phyloP scores from a whole-genome alignment of 176 grass and related monocot genomes.

The Rhynchospora pubera region DNA sequence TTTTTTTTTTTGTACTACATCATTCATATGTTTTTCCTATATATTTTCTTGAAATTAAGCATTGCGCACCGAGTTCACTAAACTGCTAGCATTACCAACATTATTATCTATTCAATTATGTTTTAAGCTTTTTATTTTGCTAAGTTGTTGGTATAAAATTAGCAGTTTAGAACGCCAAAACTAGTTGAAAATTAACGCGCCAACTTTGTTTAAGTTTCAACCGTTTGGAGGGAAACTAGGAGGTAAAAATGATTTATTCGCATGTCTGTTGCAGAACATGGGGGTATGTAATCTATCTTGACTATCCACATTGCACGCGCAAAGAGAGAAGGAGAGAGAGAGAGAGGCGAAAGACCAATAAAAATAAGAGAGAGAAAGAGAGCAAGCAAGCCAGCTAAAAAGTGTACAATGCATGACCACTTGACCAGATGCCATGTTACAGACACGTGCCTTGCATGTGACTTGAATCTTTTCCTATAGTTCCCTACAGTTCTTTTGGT shows the following conservation, averaged over 20 bases:
- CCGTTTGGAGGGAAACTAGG: neutral
- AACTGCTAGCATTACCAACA: too few relatives aligned
- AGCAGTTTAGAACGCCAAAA: too few relatives aligned
- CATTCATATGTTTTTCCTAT: too few relatives aligned
- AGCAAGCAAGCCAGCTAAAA: conserved; percentile 33
- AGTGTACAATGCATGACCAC: conserved; percentile 23
- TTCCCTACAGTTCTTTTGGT: neutral
- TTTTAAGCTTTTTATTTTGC: too few relatives aligned
- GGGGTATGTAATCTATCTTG: neutral
- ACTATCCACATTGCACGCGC: conserved; percentile 24
- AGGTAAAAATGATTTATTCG: neutral
- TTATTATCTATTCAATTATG: too few relatives aligned
- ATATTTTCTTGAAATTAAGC: too few relatives aligned
- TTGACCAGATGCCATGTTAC: conserved; percentile 57
- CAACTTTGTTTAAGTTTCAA: neutral
- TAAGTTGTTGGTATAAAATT: too few relatives aligned
- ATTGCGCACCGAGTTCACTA: too few relatives aligned
- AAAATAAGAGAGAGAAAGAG: too few relatives aligned
- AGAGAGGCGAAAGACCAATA: too few relatives aligned
- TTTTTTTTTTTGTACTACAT: too few relatives aligned
- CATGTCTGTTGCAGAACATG: conserved; percentile 19
- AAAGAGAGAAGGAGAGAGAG: conserved; percentile 7
- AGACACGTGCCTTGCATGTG: conserved; percentile 77
- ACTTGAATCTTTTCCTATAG: conserved; percentile 23
- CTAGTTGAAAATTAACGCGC: neutral